Evolutionary conservation across 2,329 filamentous ascomycete genomes (phyloP).

Genomic region (Elsinoe ampelina): DNA sequence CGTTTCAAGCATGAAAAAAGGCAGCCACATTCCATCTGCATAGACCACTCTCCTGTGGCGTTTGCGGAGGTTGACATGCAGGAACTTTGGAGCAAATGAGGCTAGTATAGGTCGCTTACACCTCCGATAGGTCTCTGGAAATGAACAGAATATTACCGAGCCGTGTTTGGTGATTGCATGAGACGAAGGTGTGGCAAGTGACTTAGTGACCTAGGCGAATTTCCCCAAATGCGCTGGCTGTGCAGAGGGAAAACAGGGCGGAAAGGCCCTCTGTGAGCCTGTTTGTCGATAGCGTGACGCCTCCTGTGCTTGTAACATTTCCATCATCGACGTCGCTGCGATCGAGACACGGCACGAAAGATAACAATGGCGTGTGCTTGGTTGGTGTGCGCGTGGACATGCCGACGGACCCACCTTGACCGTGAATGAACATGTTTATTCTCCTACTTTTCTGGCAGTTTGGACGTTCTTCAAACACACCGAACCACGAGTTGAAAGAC

Average conservation of each 20-base stretch:
- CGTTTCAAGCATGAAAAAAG: background rate
- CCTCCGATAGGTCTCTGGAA: background rate
- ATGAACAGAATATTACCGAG: conserved; percentile 1
- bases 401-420: background rate
- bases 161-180: background rate
- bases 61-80: background rate
- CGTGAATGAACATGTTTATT: background rate
- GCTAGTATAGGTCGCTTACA: background rate
- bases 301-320: conserved; percentile 1
- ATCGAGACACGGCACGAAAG: background rate
- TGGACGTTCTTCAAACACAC: background rate
- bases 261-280: background rate
- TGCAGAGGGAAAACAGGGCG: background rate
- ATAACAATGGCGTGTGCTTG: background rate
- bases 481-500: background rate
- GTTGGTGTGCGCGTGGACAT: no score
- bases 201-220: background rate
- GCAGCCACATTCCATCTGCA: background rate
- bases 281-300: conserved; percentile 1
- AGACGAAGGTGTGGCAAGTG: conserved; percentile 2
- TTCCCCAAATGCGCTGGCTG: background rate
- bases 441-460: background rate
- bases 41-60: conserved; percentile 1
- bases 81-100: background rate
- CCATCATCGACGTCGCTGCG: background rate